A percentile compares a stretch with the other conserved stretches of the same genome.
These are phyloP conservation scores for Aspergillus sp. DNA, from an alignment of 2,329 filamentous ascomycete genomes.

Conservation along the genomic window DNA sequence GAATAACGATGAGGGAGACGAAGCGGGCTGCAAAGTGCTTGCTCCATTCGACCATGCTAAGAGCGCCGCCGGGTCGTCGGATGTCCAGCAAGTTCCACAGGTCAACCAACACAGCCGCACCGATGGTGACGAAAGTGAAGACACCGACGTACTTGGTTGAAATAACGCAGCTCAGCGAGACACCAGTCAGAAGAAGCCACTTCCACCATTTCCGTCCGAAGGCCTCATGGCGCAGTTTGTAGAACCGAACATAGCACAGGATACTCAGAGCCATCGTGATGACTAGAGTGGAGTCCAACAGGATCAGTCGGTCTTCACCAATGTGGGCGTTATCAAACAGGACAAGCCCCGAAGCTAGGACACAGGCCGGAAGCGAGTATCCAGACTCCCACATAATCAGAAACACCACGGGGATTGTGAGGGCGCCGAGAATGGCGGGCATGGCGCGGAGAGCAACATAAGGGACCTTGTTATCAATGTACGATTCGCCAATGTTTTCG, in stretches of 20 bases:
- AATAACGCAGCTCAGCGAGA: conserved; percentile 93
- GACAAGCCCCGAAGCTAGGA: conserved; percentile 80
- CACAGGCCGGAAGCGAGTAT: conserved; percentile 89
- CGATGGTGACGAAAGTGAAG: conserved; percentile 96
- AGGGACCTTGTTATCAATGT: conserved; percentile 93
- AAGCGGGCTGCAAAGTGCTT: conserved; percentile 88
- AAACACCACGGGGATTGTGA: conserved; percentile 92
- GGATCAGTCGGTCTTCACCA: conserved; percentile 90
- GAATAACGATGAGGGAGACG: conserved; percentile 83
- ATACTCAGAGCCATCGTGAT: conserved; percentile 95
- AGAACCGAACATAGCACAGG: conserved; percentile 93
- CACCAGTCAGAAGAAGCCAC: conserved; percentile 93
- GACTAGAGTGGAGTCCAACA: conserved; percentile 90
- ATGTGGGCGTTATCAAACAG: conserved; percentile 98
- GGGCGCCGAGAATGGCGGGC: conserved; percentile 84
- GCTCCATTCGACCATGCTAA: conserved; percentile 74
- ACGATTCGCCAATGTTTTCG: conserved; percentile 98
- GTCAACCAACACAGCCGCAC: conserved; percentile 89
- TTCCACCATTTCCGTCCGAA: conserved; percentile 99
- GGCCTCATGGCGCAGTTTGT: conserved; percentile 85
- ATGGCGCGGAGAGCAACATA: conserved; percentile 95
- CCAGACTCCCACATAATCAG: conserved; percentile 99
- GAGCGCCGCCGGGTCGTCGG: conserved; percentile 77
- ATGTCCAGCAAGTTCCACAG: conserved; percentile 93
- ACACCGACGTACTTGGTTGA: conserved; percentile 97